These are phyloP conservation scores for Ceratobasidium sp. DNA, from an alignment of 1,284 basidiomycete genomes.

Conservation along the genomic window DNA sequence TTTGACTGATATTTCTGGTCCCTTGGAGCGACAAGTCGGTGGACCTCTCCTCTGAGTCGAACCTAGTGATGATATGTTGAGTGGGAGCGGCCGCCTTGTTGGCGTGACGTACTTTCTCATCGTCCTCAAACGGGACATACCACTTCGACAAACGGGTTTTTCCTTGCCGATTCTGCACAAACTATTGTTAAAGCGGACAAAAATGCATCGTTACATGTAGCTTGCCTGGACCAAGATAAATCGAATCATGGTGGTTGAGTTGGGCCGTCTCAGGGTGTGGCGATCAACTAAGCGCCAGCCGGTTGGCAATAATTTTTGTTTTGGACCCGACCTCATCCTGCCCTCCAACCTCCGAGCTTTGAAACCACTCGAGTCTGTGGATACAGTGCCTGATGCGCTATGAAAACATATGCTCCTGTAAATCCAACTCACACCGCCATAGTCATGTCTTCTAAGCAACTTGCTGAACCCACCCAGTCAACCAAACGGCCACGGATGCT, in stretches of 20 bases:
- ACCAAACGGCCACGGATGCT: background rate
- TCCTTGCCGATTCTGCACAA: slow-evolving; percentile 89
- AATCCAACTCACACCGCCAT: too few relatives aligned
- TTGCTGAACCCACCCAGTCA: background rate
- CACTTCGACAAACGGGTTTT: slow-evolving; percentile 97
- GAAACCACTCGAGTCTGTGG: background rate
- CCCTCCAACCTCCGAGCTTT: too few relatives aligned
- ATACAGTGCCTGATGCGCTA: background rate
- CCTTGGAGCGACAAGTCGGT: slow-evolving; percentile 92
- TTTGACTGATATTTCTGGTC: slow-evolving; percentile 99
- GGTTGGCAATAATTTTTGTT: slow-evolving; percentile 21
- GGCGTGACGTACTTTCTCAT: slow-evolving; percentile 79
- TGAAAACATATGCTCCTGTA: background rate
- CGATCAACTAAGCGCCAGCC: slow-evolving; percentile 2
- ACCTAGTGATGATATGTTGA: slow-evolving; percentile 63
- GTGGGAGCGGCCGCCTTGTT: slow-evolving; percentile 11
- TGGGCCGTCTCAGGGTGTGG: background rate
- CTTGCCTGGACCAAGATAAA: slow-evolving; percentile 91
- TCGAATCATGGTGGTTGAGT: slow-evolving; percentile 74
- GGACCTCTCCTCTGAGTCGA: slow-evolving; percentile 92
- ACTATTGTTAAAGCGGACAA: background rate
- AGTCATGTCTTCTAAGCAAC: background rate
- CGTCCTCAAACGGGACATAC: slow-evolving; percentile 96
- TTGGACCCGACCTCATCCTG: background rate
- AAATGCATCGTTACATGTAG: slow-evolving; percentile 31